phyloP scores from a whole-genome alignment of 2,329 filamentous ascomycete species.

The Fusarium citri region DNA sequence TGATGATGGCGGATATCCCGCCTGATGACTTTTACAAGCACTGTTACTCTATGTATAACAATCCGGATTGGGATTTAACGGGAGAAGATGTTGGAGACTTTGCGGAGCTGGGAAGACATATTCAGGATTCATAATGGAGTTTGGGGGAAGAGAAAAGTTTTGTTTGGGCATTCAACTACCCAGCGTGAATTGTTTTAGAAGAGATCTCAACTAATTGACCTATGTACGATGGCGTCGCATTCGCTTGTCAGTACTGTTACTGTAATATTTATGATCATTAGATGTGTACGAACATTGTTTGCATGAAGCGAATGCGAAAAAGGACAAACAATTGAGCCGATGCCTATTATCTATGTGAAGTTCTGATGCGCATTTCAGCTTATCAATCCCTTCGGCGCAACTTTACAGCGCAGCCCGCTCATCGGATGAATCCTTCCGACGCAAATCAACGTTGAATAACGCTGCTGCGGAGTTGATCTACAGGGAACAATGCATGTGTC shows the following conservation, averaged over 20 bases:
- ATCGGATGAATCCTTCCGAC: conserved; percentile 1
- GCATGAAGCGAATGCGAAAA: neutral
- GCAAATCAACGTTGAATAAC: conserved; percentile 19
- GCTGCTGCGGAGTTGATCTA: neutral
- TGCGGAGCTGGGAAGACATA: conserved; percentile 44
- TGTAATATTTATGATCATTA: neutral
- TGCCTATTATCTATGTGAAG: neutral
- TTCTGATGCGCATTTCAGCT: neutral
- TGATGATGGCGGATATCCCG: conserved; percentile 42
- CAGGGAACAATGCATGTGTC: neutral
- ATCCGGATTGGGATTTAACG: conserved; percentile 46
- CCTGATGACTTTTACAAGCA: conserved; percentile 46
- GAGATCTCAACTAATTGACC: neutral
- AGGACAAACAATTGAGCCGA: neutral
- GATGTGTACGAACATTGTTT: too few relatives aligned
- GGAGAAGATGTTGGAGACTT: conserved; percentile 46
- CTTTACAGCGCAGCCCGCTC: conserved; percentile 2
- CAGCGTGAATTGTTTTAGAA: neutral
- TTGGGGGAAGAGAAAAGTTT: conserved; percentile 9
- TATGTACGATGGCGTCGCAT: neutral
- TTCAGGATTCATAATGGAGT: conserved; percentile 40
- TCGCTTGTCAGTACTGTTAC: neutral
- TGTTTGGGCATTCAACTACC: conserved; percentile 23
- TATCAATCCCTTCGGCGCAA: conserved; percentile 19
- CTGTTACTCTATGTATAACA: conserved; percentile 47